Evolutionary conservation across 768 basidiomycete genomes (phyloP).

Genomic region (Termitomyces sp.): DNA sequence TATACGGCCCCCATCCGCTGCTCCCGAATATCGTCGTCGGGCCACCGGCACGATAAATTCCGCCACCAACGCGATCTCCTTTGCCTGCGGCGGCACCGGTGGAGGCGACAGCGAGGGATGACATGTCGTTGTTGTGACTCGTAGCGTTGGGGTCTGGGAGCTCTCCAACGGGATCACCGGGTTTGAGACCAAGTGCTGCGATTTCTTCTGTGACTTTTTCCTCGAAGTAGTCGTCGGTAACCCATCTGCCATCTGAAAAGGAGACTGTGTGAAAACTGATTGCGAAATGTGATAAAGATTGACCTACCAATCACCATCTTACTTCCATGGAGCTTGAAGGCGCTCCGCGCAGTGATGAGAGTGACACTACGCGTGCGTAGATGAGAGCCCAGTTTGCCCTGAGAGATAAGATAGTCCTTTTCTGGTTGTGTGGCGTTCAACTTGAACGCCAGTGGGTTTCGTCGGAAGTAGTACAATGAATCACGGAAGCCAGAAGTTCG

Average conservation of each 20-base stretch:
- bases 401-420: conserved; percentile 88
- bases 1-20: conserved; percentile 82
- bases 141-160: conserved; percentile 69
- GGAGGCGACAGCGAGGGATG: conserved; percentile 33
- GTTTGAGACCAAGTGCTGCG: conserved; percentile 73
- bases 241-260: conserved; percentile 81
- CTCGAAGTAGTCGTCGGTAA: conserved; percentile 96
- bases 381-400: conserved; percentile 85
- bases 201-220: conserved; percentile 76
- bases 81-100: conserved; percentile 28
- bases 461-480: conserved; percentile 96
- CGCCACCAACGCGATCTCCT: conserved; percentile 45
- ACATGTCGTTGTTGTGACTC: conserved; percentile 42
- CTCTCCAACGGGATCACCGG: conserved; percentile 81
- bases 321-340: conserved; percentile 91
- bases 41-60: conserved; percentile 87
- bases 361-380: conserved; percentile 91
- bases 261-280: neutral
- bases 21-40: conserved; percentile 91
- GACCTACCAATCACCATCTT: conserved; percentile 81
- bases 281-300: neutral
- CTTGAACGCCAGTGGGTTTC: conserved; percentile 88
- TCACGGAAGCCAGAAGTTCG: conserved; percentile 95
- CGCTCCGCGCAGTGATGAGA: conserved; percentile 87
- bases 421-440: conserved; percentile 85